These are phyloP conservation scores for Scutellaria galericulata DNA, from an alignment of 257 asterid species.

Conservation along the genomic window DNA sequence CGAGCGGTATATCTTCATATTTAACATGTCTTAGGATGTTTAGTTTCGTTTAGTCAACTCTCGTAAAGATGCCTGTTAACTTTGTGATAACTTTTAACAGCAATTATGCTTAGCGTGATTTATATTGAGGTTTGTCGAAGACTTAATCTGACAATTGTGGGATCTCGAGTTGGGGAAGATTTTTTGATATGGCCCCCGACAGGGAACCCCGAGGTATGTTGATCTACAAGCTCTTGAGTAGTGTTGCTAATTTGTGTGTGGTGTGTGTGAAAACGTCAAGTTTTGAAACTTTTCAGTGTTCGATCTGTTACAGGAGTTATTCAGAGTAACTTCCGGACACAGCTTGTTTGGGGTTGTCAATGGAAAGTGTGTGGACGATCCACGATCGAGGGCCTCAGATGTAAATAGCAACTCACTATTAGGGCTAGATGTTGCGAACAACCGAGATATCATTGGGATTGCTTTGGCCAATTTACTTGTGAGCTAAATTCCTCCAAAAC, in stretches of 20 bases:
- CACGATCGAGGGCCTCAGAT: slow-evolving; percentile 90
- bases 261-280: neutral
- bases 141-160: slow-evolving; percentile 84
- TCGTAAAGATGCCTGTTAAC: slow-evolving; percentile 21
- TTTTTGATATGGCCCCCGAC: slow-evolving; percentile 96
- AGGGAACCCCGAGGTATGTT: slow-evolving; percentile 69
- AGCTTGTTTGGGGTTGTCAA: slow-evolving; percentile 83
- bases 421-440: slow-evolving; percentile 83
- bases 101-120: slow-evolving; percentile 87
- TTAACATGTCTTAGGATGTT: neutral
- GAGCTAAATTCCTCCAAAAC: slow-evolving; percentile 40
- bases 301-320: slow-evolving; percentile 64
- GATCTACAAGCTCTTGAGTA: slow-evolving; percentile 21
- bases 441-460: slow-evolving; percentile 87
- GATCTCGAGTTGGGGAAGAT: slow-evolving; percentile 98
- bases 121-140: slow-evolving; percentile 95
- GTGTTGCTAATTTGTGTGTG: neutral
- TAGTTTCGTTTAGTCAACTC: neutral
- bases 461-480: slow-evolving; percentile 93
- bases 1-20: slow-evolving; percentile 61
- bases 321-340: slow-evolving; percentile 79
- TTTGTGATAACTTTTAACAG: slow-evolving; percentile 45
- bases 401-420: slow-evolving; percentile 74
- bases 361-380: slow-evolving; percentile 92
- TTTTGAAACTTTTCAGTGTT: slow-evolving; percentile 7